Evolutionary conservation across 257 asterid genomes (phyloP), one percentile per base, ranked within the genome.

Genomic region (Solanum sparsipilum): DNA sequence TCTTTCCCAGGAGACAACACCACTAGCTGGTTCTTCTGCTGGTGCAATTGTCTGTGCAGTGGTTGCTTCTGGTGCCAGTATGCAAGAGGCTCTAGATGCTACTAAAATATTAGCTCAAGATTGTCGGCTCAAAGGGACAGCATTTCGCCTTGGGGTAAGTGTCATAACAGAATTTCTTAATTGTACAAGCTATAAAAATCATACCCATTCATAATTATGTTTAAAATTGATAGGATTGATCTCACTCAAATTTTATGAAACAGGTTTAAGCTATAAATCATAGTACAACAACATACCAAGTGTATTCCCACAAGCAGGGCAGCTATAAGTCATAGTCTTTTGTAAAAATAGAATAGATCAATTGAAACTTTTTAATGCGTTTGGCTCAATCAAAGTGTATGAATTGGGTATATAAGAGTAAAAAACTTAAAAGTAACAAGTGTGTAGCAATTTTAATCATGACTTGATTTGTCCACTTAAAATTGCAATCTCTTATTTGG

Each of bases 21-120:
- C 99, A 25, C 89, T 97, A 84, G 98, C 99, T 88, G 99, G 99
- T 91, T 93, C 99, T n/a, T 97, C 99, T 46, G 99, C 99, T 41
- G 99, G 99, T 73, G 98, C 99, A 39, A 96, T 97, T 88, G 98
- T 97, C 6, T 96, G 99, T 92, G 99, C 96, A 10, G 96, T 90
- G 87, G 90, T 97, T 90, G 99, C 99, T 79, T 97, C 99, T 36
- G 99, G 99, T 88, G 93, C 95, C 87, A 94, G 91, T 89, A 97
- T 97, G 99, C 88, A 91, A 34, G 99, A 96, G 65, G 99, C 99
- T 31, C 88, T 96, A 70, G 87, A 87, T 83, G 99, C 96, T 86
- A 97, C 99, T 82, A 97, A 97, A 93, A 85, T 92, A 41, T 92
- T 97, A 94, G 97, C 99, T 60, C 93, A 93, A 88, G 96, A 96